Percentiles rank a stretch among this genome's conserved stretches.
phyloP scores from a whole-genome alignment of 2,329 filamentous ascomycete genomes.

The Ilyonectria sp. region DNA sequence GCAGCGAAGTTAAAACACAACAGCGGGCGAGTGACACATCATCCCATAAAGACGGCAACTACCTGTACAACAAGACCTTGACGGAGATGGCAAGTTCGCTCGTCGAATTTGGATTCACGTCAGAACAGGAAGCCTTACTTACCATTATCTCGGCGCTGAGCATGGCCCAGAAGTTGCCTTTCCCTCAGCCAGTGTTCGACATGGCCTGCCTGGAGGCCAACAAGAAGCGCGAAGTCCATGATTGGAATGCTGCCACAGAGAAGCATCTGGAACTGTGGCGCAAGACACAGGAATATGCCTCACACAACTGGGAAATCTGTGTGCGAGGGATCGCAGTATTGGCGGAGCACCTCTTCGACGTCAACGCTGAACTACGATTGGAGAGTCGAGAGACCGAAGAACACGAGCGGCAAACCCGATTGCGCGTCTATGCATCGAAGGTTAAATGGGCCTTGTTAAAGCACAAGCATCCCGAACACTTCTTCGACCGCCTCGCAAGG shows the following conservation, averaged over 20 bases:
- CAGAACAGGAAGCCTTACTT: not conserved
- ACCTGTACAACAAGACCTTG: not conserved
- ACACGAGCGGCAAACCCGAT: too few species aligned
- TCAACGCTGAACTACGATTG: not conserved
- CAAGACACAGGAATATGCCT: not conserved
- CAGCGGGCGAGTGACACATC: fast-evolving
- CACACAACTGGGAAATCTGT: not conserved
- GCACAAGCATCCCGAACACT: not conserved
- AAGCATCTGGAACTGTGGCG: not conserved
- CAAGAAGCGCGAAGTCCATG: not conserved
- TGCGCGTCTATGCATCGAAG: too few species aligned
- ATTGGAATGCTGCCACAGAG: fast-evolving
- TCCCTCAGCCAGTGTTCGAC: not conserved
- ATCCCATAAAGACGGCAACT: too few species aligned
- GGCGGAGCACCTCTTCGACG: not conserved
- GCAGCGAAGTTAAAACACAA: not conserved
- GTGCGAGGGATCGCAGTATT: not conserved
- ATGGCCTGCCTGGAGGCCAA: not conserved
- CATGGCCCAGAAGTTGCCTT: conserved; percentile 4
- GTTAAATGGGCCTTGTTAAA: too few species aligned
- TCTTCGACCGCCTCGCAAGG: not conserved
- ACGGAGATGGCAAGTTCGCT: not conserved
- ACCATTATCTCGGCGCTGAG: conserved; percentile 9
- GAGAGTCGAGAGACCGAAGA: not conserved
- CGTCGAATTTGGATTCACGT: not conserved